These are phyloP conservation scores for Arthrobotrys musiformis DNA, from an alignment of 2,329 filamentous ascomycete genomes.

Conservation along the genomic window DNA sequence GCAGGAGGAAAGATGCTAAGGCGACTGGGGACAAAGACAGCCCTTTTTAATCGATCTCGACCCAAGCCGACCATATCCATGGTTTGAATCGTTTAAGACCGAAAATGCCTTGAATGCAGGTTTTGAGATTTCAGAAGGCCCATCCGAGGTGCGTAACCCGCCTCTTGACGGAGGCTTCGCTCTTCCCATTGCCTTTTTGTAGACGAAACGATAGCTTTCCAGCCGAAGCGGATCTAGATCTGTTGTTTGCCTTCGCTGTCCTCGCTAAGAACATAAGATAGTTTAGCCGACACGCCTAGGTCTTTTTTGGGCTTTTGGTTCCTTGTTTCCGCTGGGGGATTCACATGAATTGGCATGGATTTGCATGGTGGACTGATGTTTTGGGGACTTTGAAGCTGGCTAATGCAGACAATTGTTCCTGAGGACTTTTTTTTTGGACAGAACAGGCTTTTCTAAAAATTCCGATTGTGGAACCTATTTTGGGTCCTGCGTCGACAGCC, in stretches of 20 bases:
- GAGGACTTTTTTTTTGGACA: not conserved
- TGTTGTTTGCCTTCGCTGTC: slow-evolving; percentile 29
- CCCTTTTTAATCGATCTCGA: slow-evolving; percentile 1
- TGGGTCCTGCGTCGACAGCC: not conserved
- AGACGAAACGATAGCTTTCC: slow-evolving; percentile 1
- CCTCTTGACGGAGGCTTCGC: slow-evolving; percentile 11
- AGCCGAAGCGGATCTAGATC: slow-evolving; percentile 26
- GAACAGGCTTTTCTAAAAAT: slow-evolving; percentile 9
- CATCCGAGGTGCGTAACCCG: slow-evolving; percentile 25
- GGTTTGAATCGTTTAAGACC: slow-evolving; percentile 7
- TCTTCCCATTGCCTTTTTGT: not conserved
- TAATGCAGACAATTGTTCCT: not conserved
- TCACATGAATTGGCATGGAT: too few species aligned
- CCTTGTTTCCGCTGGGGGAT: slow-evolving; percentile 41
- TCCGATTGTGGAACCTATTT: slow-evolving; percentile 12
- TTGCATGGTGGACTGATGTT: not conserved
- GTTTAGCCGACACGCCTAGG: not conserved
- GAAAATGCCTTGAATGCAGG: not conserved
- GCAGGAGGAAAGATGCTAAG: not conserved
- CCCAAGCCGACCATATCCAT: not conserved
- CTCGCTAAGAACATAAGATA: slow-evolving; percentile 24
- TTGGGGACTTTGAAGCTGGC: not conserved
- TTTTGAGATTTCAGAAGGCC: slow-evolving; percentile 7
- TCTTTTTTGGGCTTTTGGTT: slow-evolving; percentile 10
- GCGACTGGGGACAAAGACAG: not conserved